Evolutionary conservation across 768 basidiomycete genomes (phyloP).

Genomic region (Collybia sordida): DNA sequence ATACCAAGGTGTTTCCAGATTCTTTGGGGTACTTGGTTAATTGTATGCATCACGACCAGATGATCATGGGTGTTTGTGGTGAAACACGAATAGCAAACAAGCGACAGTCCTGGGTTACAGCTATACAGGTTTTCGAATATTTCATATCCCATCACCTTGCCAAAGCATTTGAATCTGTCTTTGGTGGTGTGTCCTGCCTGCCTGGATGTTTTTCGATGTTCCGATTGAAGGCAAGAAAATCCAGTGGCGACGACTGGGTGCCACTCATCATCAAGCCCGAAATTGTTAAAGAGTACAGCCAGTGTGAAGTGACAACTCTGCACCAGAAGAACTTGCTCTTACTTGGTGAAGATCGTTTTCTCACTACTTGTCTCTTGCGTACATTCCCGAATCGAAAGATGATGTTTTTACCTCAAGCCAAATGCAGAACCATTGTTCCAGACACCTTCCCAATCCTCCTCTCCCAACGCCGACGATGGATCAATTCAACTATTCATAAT

Average conservation of each 20-base stretch:
- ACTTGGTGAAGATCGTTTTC: slow-evolving; percentile 97
- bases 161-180: slow-evolving; percentile 98
- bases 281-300: slow-evolving; percentile 96
- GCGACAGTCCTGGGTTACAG: slow-evolving; percentile 96
- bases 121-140: slow-evolving; percentile 98
- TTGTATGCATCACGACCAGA: slow-evolving; percentile 97
- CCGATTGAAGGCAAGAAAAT: slow-evolving; percentile 88
- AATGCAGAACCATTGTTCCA: slow-evolving; percentile 93
- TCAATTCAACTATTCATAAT: slow-evolving; percentile 99
- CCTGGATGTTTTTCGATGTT: slow-evolving; percentile 99
- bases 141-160: slow-evolving; percentile 99
- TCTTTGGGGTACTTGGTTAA: slow-evolving; percentile 92
- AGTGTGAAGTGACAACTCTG: slow-evolving; percentile 87
- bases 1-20: slow-evolving; percentile 92
- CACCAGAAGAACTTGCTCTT: slow-evolving; percentile 98
- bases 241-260: slow-evolving; percentile 92
- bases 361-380: slow-evolving; percentile 93
- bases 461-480: slow-evolving; percentile 98
- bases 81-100: slow-evolving; percentile 99
- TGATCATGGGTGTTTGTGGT: slow-evolving; percentile 99
- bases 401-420: slow-evolving; percentile 98
- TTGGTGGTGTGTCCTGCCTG: slow-evolving; percentile 98
- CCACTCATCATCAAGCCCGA: slow-evolving; percentile 96
- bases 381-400: slow-evolving; percentile 99
- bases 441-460: slow-evolving; percentile 92